Conservation (phyloP, 768 basidiomycete species). For the Termitomyces sp. region DNA sequence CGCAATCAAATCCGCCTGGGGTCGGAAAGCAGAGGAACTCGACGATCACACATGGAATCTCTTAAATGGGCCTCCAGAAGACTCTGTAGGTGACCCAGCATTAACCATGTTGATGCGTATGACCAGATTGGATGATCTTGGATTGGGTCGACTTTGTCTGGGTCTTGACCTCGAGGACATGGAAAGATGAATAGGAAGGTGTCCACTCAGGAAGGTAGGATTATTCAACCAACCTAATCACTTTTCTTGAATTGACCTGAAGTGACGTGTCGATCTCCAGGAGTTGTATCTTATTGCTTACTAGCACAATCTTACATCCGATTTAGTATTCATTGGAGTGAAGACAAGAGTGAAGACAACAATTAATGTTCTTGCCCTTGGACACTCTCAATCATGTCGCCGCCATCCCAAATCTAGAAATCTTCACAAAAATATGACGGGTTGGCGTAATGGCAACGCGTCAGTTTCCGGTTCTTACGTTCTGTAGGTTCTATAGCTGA, state of each 20-base stretch:
- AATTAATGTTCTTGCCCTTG: too few species aligned
- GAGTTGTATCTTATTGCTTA: not conserved
- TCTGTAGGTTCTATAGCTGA: constrained; percentile 3
- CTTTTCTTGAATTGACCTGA: not conserved
- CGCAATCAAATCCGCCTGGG: constrained; percentile 65
- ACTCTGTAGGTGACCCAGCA: constrained; percentile 27
- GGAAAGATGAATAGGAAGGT: not conserved
- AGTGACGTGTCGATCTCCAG: not conserved
- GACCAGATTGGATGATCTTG: constrained; percentile 70
- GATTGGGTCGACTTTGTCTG: constrained; percentile 59
- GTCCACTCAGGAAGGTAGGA: not conserved
- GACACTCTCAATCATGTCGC: too few species aligned
- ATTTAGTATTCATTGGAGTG: not conserved
- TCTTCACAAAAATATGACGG: not conserved
- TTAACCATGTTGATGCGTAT: constrained; percentile 68
- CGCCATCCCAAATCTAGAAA: too few species aligned
- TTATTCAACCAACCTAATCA: not conserved
- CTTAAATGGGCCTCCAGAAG: constrained; percentile 40
- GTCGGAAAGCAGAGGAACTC: constrained; percentile 61
- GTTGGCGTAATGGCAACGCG: constrained; percentile 19
- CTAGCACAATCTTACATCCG: not conserved
- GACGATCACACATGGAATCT: constrained; percentile 59
- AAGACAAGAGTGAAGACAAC: too few species aligned
- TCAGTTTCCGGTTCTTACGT: constrained; percentile 12
- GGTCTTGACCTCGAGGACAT: constrained; percentile 19